A percentile compares a stretch with the other conserved stretches of the same genome.
Conservation (phyloP, 176 grass and related monocot genomes). For the Raddia distichophylla region DNA sequence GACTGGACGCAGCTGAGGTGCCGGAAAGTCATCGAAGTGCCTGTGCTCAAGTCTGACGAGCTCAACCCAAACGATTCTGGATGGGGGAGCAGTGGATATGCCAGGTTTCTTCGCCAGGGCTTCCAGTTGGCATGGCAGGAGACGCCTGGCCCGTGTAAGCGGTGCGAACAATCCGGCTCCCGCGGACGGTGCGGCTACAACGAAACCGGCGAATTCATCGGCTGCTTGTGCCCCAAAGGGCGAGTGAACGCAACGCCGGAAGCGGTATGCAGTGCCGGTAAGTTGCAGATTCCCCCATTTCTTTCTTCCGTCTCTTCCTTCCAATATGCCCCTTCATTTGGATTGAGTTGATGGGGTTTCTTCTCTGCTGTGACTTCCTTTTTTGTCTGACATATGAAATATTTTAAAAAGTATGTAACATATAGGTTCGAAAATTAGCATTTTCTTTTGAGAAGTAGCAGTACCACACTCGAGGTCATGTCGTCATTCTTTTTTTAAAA, state of each 20-base stretch:
- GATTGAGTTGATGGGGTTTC: neutral
- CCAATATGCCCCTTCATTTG: too few relatives aligned
- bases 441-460: neutral
- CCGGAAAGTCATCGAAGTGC: fast-evolving
- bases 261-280: neutral
- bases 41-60: fast-evolving
- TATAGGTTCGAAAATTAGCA: neutral
- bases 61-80: fast-evolving
- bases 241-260: neutral
- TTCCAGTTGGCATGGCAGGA: neutral
- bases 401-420: too few relatives aligned
- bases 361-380: neutral
- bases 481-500: neutral
- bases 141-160: fast-evolving
- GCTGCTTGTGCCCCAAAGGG: slow-evolving; percentile 3
- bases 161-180: neutral
- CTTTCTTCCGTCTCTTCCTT: too few relatives aligned
- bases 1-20: neutral
- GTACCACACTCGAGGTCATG: neutral
- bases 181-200: neutral
- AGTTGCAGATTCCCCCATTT: too few relatives aligned
- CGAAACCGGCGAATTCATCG: fast-evolving
- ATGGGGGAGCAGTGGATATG: neutral
- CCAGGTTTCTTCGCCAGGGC: neutral
- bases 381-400: neutral